phyloP scores from a whole-genome alignment of 2,329 filamentous ascomycete species.

The Diaporthe capsici region DNA sequence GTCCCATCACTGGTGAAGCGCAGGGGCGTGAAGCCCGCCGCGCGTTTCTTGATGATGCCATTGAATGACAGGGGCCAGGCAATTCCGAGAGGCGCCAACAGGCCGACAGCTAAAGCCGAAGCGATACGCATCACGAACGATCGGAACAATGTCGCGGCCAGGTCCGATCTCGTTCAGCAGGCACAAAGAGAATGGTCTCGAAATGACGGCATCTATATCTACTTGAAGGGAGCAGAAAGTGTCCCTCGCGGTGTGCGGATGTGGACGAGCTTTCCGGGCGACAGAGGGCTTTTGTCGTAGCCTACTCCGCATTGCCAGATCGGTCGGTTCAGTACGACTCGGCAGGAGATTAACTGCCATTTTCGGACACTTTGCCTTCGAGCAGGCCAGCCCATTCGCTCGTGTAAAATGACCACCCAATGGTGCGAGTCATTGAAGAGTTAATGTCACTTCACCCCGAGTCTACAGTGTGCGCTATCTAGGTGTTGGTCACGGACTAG shows the following conservation, averaged over 20 bases:
- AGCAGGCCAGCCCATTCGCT: neutral
- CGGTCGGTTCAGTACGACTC: neutral
- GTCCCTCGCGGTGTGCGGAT: neutral
- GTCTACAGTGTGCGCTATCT: neutral
- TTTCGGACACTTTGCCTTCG: neutral
- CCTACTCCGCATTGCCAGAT: slow-evolving; percentile 7
- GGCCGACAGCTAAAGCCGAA: neutral
- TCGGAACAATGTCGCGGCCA: neutral
- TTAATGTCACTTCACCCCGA: neutral
- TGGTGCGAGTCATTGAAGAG: slow-evolving; percentile 5
- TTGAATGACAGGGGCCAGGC: slow-evolving; percentile 17
- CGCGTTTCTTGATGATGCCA: slow-evolving; percentile 13
- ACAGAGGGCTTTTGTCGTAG: neutral
- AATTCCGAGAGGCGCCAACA: neutral
- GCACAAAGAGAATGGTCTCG: neutral
- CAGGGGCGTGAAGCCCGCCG: slow-evolving; percentile 20
- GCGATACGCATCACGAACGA: neutral
- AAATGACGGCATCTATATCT: neutral
- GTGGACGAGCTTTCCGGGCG: neutral
- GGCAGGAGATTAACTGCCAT: slow-evolving; percentile 8
- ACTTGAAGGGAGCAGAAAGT: neutral
- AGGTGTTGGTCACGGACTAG: neutral
- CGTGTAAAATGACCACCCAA: neutral
- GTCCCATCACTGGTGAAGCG: slow-evolving; percentile 31
- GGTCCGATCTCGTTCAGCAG: neutral